A percentile compares a stretch with the other conserved stretches of the same genome.
phyloP scores from a whole-genome alignment of 441 rosid species.

The Jatropha multifida region DNA sequence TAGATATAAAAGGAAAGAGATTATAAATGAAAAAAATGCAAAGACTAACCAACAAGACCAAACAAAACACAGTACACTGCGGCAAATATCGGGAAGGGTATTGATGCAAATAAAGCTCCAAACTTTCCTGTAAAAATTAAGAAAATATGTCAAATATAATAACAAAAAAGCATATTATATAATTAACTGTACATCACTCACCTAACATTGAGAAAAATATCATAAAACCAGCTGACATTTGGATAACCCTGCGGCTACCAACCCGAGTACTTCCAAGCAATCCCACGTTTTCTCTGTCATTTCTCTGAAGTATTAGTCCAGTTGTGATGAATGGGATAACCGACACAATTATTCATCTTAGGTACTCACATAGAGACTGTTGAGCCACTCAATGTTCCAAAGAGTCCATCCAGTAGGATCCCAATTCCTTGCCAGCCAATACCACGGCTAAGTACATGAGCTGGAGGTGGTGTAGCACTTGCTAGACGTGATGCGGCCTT shows the following conservation, averaged over 20 bases:
- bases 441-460: conserved; percentile 99
- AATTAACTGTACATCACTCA: conserved; percentile 24
- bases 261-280: conserved; percentile 99
- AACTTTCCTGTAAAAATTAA: conserved; percentile 67
- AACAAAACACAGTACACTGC: conserved; percentile 89
- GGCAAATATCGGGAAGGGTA: conserved; percentile 95
- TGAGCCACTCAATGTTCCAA: conserved; percentile 86
- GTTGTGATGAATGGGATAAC: conserved; percentile 8
- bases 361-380: conserved; percentile 79
- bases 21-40: neutral
- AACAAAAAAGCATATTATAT: neutral
- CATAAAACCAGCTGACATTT: conserved; percentile 98
- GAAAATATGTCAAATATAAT: neutral
- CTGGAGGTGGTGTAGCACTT: conserved; percentile 99
- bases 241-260: conserved; percentile 97
- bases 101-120: conserved; percentile 95
- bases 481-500: conserved; percentile 98
- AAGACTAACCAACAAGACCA: conserved; percentile 80
- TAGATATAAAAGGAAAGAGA: neutral
- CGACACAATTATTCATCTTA: neutral
- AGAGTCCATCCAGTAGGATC: conserved; percentile 79
- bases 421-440: conserved; percentile 99
- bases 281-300: conserved; percentile 90
- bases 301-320: conserved; percentile 20
- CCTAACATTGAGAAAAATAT: conserved; percentile 97